Evolutionary conservation across 495 filamentous ascomycete genomes (phyloP), one percentile per base, ranked within the genome.

Genomic region (Bacidia gigantensis): DNA sequence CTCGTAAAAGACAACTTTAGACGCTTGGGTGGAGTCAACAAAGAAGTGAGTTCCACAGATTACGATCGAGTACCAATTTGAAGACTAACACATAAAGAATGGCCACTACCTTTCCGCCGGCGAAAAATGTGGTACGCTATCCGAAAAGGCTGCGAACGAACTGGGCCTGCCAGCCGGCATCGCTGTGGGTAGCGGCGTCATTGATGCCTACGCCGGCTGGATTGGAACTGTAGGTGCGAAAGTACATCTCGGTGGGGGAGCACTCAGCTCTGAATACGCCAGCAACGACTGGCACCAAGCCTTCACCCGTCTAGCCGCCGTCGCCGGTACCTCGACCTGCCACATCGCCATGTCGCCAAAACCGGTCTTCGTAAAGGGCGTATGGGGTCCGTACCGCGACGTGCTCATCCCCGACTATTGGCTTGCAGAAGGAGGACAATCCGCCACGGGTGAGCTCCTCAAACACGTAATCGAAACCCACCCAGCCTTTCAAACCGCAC

Each of bases 201-300:
- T 98, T 56, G 92, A 98, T 68, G 90, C 92, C 3, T 98, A 98
- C 65, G 92, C 92, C 17, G 92, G 92, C 22, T 98, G 92, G 92
- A 87, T 98, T 53, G 92, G 92, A 35, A 96, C 90, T 2, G 92
- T 98, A n/a, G 90, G 92, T 48, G 88, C 92, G 12, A 95, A 95
- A 65, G 86, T 95, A 54, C 69, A 83, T 40, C 71, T 94, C 10
- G 70, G 67, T 39, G 65, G 71, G 24, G 73, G 78, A n/a, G 71
- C 80, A 20, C 66, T 89, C 9, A 78, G 76, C 59, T 65, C 71
- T 11, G 72, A 72, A 38, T 70, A 69, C 2, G 68, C 83, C 1
- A 77, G 82, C 51, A 90, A 89, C 66, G 86, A 93, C 63, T 78
- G 84, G 23, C 75, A 82, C 1, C 89, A 96, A 67, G 90, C 88